A percentile compares a stretch with the other conserved stretches of the same genome.
These are phyloP conservation scores for Chiua virens DNA, from an alignment of 768 basidiomycete species.

Conservation along the genomic window DNA sequence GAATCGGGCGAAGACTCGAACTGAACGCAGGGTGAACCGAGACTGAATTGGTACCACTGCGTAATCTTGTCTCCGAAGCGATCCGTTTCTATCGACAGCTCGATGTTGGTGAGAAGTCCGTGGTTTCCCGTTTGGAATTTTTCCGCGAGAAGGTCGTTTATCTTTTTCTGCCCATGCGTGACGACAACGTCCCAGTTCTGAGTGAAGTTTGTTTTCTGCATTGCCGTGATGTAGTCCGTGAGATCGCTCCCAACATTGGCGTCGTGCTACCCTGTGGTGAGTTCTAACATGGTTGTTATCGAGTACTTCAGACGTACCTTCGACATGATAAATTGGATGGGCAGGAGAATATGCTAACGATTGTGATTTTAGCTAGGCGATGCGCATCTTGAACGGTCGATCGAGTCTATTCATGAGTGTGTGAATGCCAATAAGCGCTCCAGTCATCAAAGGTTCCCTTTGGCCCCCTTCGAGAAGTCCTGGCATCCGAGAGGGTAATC, in stretches of 20 bases:
- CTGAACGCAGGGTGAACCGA: not conserved
- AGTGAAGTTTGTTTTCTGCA: not conserved
- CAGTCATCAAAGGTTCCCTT: too few species aligned
- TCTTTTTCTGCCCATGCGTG: not conserved
- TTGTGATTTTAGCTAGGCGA: too few species aligned
- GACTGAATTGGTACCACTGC: not conserved
- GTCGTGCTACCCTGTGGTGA: too few species aligned
- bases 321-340: too few species aligned
- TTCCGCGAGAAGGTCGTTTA: not conserved
- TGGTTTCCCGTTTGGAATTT: not conserved
- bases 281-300: too few species aligned
- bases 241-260: not conserved
- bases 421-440: too few species aligned
- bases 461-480: too few species aligned
- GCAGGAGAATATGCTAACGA: too few species aligned
- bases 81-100: not conserved
- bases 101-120: not conserved
- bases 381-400: too few species aligned
- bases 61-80: not conserved
- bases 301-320: too few species aligned
- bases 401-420: too few species aligned
- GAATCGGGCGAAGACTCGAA: not conserved
- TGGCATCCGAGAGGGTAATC: too few species aligned
- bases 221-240: not conserved
- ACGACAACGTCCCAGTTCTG: slow-evolving; percentile 1